A percentile compares a stretch with the other conserved stretches of the same genome.
phyloP scores from a whole-genome alignment of 805 yeast species.

The Candida gorgasii region DNA sequence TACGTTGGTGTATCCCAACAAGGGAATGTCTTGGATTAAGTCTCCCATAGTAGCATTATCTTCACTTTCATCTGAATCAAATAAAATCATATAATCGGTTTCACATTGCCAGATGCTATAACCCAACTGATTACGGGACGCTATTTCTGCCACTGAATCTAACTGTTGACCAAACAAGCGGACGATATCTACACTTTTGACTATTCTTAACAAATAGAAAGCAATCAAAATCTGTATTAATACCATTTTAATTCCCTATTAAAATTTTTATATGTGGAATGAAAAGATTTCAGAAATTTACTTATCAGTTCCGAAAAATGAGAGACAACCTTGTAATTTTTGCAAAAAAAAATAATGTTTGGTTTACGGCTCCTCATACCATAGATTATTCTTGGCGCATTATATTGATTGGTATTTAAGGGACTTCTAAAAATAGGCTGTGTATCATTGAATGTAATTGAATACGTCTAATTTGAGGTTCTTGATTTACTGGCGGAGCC shows the following conservation, averaged over 20 bases:
- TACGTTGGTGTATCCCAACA: not conserved
- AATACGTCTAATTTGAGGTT: too few species aligned
- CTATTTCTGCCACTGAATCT: not conserved
- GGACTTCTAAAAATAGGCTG: too few species aligned
- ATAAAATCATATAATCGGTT: constrained; percentile 1
- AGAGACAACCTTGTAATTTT: too few species aligned
- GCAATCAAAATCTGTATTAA: not conserved
- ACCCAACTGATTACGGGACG: not conserved
- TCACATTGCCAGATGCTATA: constrained; percentile 1
- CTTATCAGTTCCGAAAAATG: too few species aligned
- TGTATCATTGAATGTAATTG: too few species aligned
- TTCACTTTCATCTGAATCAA: constrained; percentile 1
- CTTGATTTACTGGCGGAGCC: too few species aligned
- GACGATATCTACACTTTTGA: not conserved
- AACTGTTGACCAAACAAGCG: constrained; percentile 1
- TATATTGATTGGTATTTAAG: too few species aligned
- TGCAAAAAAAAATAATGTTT: too few species aligned
- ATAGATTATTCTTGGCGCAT: too few species aligned
- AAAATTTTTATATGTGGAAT: not conserved
- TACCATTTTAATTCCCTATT: not conserved
- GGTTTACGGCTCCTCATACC: too few species aligned
- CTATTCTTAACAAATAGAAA: not conserved
- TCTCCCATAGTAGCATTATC: not conserved
- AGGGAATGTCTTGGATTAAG: not conserved
- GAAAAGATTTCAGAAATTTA: not conserved